Conservation (phyloP, 2,329 filamentous ascomycete genomes). For the Colletotrichum graminicola region DNA sequence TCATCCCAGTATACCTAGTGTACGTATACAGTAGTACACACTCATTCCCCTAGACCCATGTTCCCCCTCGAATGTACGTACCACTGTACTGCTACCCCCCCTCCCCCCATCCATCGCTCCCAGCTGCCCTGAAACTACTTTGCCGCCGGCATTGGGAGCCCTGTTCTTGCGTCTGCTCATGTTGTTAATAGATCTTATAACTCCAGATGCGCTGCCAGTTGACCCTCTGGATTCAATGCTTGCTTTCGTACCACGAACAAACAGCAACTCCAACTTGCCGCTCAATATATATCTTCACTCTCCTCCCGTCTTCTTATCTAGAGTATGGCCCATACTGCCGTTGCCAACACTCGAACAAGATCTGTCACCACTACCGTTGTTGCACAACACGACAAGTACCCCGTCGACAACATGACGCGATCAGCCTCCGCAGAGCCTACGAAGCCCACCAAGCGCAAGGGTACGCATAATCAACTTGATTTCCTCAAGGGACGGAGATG, state of each 20-base stretch:
- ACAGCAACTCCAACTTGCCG: constrained; percentile 28
- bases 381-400: constrained; percentile 37
- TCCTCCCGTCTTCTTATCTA: constrained; percentile 13
- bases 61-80: background rate
- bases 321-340: constrained; percentile 39
- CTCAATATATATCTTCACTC: constrained; percentile 25
- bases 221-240: constrained; percentile 31
- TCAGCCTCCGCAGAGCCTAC: constrained; percentile 58
- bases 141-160: constrained; percentile 40
- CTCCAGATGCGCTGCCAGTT: constrained; percentile 38
- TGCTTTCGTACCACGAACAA: constrained; percentile 38
- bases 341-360: constrained; percentile 38
- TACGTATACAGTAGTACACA: background rate
- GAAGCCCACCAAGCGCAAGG: constrained; percentile 61
- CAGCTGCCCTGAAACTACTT: constrained; percentile 42
- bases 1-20: background rate
- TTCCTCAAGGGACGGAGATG: background rate
- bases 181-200: constrained; percentile 41
- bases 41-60: constrained; percentile 10
- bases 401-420: constrained; percentile 53
- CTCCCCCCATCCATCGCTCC: constrained; percentile 15
- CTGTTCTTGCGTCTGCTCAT: constrained; percentile 39
- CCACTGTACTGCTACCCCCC: constrained; percentile 5
- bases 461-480: constrained; percentile 48
- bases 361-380: constrained; percentile 33